A percentile compares a stretch with the other conserved stretches of the same genome.
Conservation (phyloP, 2,329 filamentous ascomycete genomes). For the Colletotrichum siamense region DNA sequence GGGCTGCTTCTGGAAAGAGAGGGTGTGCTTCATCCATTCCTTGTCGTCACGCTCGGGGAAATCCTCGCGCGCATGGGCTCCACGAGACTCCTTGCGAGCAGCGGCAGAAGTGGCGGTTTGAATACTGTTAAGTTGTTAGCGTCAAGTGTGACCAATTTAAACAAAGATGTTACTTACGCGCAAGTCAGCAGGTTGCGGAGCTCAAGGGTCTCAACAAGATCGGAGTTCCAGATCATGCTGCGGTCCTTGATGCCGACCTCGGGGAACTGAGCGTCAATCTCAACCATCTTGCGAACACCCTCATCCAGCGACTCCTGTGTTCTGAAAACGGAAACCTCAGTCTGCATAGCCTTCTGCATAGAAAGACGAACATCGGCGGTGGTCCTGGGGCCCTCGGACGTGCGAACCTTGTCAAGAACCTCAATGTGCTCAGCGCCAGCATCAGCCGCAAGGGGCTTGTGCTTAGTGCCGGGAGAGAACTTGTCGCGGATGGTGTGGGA, state of each 20-base stretch:
- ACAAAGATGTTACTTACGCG: conserved; percentile 68
- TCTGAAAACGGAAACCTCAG: conserved; percentile 95
- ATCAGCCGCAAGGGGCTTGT: conserved; percentile 81
- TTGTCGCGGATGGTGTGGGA: conserved; percentile 97
- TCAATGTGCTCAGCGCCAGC: conserved; percentile 88
- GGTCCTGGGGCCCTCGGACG: conserved; percentile 81
- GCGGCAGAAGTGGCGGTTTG: conserved; percentile 93
- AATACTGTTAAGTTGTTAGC: conserved; percentile 52
- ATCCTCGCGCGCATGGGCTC: conserved; percentile 96
- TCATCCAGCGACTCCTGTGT: conserved; percentile 93
- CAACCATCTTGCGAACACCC: conserved; percentile 85
- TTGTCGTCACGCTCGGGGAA: conserved; percentile 93
- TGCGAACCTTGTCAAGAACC: conserved; percentile 85
- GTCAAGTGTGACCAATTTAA: conserved; percentile 9
- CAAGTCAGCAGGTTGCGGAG: conserved; percentile 94
- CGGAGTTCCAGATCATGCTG: conserved; percentile 99
- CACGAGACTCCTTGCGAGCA: conserved; percentile 95
- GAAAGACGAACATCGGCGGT: conserved; percentile 87
- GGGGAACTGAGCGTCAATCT: conserved; percentile 80
- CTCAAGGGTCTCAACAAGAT: conserved; percentile 95
- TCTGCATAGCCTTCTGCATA: conserved; percentile 99
- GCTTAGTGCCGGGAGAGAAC: conserved; percentile 81
- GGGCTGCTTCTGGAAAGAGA: conserved; percentile 92
- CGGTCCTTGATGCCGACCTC: conserved; percentile 96
- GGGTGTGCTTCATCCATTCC: conserved; percentile 99